phyloP scores from a whole-genome alignment of 108 stramenopile genomes.

The Skeletonema menzelii region DNA sequence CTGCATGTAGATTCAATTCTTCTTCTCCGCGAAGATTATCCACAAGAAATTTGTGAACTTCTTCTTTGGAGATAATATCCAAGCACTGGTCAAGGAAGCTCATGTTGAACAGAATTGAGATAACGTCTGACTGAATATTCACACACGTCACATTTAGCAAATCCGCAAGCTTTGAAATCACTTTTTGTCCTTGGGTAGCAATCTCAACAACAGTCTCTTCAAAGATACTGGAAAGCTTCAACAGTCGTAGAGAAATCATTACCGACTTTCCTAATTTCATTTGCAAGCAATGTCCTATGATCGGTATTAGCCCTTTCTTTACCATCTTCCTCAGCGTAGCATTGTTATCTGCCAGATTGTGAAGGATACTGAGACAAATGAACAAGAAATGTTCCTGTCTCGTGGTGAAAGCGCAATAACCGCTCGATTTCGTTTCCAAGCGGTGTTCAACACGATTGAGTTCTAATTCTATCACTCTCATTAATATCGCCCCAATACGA shows the following conservation, averaged over 20 bases:
- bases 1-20: background rate
- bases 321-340: slow-evolving; percentile 31
- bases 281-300: slow-evolving; percentile 8
- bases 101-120: slow-evolving; percentile 24
- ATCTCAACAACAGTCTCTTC: slow-evolving; percentile 28
- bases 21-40: slow-evolving; percentile 12
- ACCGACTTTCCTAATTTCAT: slow-evolving; percentile 3
- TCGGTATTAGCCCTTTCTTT: slow-evolving; percentile 20
- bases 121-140: background rate
- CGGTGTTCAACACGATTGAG: slow-evolving; percentile 11
- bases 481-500: slow-evolving; percentile 27
- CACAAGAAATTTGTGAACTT: slow-evolving; percentile 7
- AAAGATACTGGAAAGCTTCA: slow-evolving; percentile 25
- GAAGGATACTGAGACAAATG: slow-evolving; percentile 24
- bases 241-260: background rate
- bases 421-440: background rate
- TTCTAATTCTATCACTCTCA: slow-evolving; percentile 34
- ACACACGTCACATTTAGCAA: slow-evolving; percentile 1
- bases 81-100: slow-evolving; percentile 29
- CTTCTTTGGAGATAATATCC: slow-evolving; percentile 12
- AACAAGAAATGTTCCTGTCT: slow-evolving; percentile 27
- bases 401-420: background rate
- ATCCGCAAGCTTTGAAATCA: slow-evolving; percentile 13
- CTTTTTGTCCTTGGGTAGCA: background rate
- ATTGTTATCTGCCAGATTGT: slow-evolving; percentile 26